Percentiles rank a stretch among this genome's conserved stretches.
Conservation (phyloP, 2,329 filamentous ascomycete species). For the Bipolaris gigantea region DNA sequence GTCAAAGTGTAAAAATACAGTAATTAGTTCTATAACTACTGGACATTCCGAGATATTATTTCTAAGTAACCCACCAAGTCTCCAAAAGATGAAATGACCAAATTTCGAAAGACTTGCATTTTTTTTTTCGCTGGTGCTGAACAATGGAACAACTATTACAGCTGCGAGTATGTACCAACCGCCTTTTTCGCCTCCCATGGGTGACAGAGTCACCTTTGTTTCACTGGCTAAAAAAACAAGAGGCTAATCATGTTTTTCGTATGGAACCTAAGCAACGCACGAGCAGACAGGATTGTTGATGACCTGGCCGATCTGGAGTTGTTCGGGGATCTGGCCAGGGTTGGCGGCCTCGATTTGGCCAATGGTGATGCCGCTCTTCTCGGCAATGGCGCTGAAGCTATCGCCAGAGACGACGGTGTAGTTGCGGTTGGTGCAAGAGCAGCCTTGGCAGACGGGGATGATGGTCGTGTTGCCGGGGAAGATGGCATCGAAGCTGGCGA, state of each 20-base stretch:
- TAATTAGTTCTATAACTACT: too few species aligned
- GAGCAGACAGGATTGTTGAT: not conserved
- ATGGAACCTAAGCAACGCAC: not conserved
- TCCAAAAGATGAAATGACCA: too few species aligned
- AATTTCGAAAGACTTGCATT: too few species aligned
- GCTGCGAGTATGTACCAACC: too few species aligned
- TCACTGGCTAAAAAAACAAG: not conserved
- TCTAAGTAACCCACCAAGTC: too few species aligned
- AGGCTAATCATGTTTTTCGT: too few species aligned
- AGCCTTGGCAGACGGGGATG: not conserved
- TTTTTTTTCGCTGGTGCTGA: too few species aligned
- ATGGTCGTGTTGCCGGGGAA: not conserved
- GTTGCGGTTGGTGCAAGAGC: not conserved
- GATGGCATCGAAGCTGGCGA: not conserved
- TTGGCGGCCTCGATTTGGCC: constrained; percentile 3
- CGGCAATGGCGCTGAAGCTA: not conserved
- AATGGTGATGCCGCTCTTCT: not conserved
- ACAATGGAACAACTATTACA: too few species aligned
- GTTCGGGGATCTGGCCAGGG: not conserved
- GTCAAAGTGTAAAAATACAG: too few species aligned
- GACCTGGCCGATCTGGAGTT: not conserved
- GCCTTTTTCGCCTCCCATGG: not conserved
- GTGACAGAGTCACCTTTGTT: not conserved
- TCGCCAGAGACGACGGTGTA: constrained; percentile 4
- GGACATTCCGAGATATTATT: too few species aligned